Evolutionary conservation across 768 basidiomycete species (phyloP).

Genomic region (Boletus sp.): DNA sequence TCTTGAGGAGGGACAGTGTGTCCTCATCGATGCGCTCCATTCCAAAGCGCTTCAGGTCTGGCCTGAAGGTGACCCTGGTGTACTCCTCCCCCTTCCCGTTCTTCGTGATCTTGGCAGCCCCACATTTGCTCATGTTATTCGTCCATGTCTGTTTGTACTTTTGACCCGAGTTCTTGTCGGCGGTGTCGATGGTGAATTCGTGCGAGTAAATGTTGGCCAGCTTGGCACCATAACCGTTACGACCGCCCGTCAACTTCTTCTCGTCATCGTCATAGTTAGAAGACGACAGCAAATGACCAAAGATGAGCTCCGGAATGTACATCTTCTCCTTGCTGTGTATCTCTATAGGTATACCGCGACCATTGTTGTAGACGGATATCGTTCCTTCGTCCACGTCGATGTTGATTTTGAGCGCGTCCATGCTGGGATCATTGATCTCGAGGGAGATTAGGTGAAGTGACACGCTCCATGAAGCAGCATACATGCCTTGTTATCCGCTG

Average conservation of each 20-base stretch:
- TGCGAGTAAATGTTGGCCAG: slow-evolving; percentile 97
- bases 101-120: slow-evolving; percentile 90
- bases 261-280: slow-evolving; percentile 99
- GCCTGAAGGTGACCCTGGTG: slow-evolving; percentile 90
- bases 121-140: slow-evolving; percentile 88
- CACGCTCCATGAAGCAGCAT: not conserved
- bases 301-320: slow-evolving; percentile 96
- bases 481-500: slow-evolving; percentile 95
- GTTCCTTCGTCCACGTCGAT: slow-evolving; percentile 81
- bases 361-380: slow-evolving; percentile 96
- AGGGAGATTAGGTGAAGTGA: not conserved
- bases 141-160: slow-evolving; percentile 97
- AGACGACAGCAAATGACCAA: slow-evolving; percentile 89
- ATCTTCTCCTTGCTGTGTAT: slow-evolving; percentile 91
- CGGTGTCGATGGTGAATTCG: slow-evolving; percentile 95
- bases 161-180: slow-evolving; percentile 78
- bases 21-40: slow-evolving; percentile 92
- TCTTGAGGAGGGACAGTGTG: slow-evolving; percentile 81
- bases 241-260: slow-evolving; percentile 97
- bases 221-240: slow-evolving; percentile 98
- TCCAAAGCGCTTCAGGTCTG: slow-evolving; percentile 88
- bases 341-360: slow-evolving; percentile 94
- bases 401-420: slow-evolving; percentile 89
- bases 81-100: slow-evolving; percentile 86
- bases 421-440: slow-evolving; percentile 87